Evolutionary conservation across 805 yeast genomes (phyloP), one percentile per base, ranked within the genome.

Genomic region (Scheffersomyces coipomensis): DNA sequence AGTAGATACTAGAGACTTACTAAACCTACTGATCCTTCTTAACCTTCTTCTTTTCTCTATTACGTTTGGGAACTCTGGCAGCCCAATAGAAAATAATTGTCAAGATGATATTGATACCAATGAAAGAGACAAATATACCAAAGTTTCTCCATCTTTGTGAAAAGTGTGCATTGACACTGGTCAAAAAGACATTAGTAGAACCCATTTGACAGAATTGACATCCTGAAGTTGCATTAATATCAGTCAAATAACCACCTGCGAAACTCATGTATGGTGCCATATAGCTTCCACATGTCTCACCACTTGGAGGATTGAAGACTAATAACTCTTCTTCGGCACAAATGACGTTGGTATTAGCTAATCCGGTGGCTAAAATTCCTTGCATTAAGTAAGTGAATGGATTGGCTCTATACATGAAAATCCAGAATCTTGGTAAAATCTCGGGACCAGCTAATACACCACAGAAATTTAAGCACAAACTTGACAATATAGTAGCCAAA

Each of bases 1-100:
- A n/a, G n/a, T n/a, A n/a, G n/a, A n/a, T n/a, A n/a, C n/a, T n/a
- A n/a, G n/a, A n/a, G n/a, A n/a, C n/a, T n/a, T n/a, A n/a, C n/a
- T n/a, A n/a, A n/a, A n/a, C n/a, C n/a, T n/a, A n/a, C n/a, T n/a
- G n/a, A n/a, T n/a, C n/a, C n/a, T n/a, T n/a, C n/a, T n/a, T n/a
- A n/a, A n/a, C n/a, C n/a, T n/a, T n/a, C 56, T 63, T 64, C 57
- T 60, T 62, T 48, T 62, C 56, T 51, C 70, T 60, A 47, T 49
- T 57, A 46, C 73, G 76, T 74, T 83, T 83, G 39, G 93, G 93
- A 44, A 85, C 91, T 71, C 93, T 78, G 11, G 81, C 78, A 19
- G 78, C 55, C 84, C 85, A 81, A 71, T 83, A 73, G 46, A 71
- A 51, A 43, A 56, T 42, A 5, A 64, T 43, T 12, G 71, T 54